phyloP scores from a whole-genome alignment of 495 filamentous ascomycete genomes.

The Lasiosphaeria hispida region DNA sequence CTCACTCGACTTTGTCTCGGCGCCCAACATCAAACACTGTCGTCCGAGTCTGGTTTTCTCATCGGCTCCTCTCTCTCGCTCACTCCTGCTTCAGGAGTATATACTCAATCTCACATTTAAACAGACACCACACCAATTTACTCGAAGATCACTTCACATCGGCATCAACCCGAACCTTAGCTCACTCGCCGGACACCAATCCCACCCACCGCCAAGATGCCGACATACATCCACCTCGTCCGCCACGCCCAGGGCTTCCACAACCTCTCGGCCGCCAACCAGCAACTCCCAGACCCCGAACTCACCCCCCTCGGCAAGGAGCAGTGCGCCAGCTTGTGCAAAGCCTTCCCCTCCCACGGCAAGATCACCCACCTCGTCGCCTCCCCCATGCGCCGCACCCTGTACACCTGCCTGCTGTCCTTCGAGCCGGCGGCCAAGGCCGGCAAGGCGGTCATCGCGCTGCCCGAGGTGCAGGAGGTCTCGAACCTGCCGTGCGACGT shows the following conservation, averaged over 20 bases:
- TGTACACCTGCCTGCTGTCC: conserved; percentile 73
- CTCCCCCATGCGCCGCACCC: conserved; percentile 79
- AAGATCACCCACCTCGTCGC: conserved; percentile 70
- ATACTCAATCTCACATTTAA: too few species aligned
- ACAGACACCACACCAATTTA: background rate
- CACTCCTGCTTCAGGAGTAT: too few species aligned
- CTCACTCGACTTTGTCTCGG: too few species aligned
- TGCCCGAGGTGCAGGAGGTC: conserved; percentile 82
- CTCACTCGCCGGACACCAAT: background rate
- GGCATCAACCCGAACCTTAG: background rate
- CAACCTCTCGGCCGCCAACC: conserved; percentile 72
- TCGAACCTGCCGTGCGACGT: conserved; percentile 76
- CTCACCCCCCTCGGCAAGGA: conserved; percentile 73
- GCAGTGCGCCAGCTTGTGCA: conserved; percentile 67
- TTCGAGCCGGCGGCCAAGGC: conserved; percentile 53
- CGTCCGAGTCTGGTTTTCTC: too few species aligned
- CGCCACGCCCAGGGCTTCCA: conserved; percentile 67
- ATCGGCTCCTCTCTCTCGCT: too few species aligned
- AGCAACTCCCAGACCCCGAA: conserved; percentile 70
- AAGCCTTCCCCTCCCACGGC: conserved; percentile 61
- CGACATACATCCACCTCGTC: conserved; percentile 51
- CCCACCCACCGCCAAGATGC: conserved; percentile 28
- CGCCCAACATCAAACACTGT: too few species aligned
- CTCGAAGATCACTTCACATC: background rate
- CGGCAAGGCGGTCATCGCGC: conserved; percentile 57